Evolutionary conservation across 768 basidiomycete genomes (phyloP), one percentile per base, ranked within the genome.

Genomic region (Mycena leptocephala): DNA sequence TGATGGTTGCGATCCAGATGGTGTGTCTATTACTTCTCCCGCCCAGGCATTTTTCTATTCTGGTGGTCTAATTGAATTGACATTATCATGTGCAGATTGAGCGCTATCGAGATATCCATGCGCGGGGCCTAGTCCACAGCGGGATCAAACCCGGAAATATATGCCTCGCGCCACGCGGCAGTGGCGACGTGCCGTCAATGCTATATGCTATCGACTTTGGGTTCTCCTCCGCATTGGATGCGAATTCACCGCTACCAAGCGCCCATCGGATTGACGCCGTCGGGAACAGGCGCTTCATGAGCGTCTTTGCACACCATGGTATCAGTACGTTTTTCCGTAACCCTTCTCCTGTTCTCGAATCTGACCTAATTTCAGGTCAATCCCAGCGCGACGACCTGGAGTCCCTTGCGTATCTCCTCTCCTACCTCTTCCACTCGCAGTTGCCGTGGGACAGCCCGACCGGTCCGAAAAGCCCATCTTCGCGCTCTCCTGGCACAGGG

Each of bases 381-480:
- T 84, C 83, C n/a, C 83, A 83, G 51, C 79, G 84, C 37, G 85
- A 86, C 75, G 84, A 86, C 64, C 77, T 87, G 22, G 86, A 87
- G 68, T 83, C 84, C 10, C 78, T 87, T 24, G 85, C 82, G 3
- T 86, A 84, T 70, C 80, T 86, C 18, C 80, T 86, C 10, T 83
- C 85, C 7, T 85, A 81, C 69, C 79, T 86, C 48, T 76, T 76
- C 39, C 83, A 84, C 53, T 84, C 81, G 4, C 59, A 66, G 13
- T 79, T 86, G 10, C 86, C 86, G 20, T 86, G 86, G 86, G 70
- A 78, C 68, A 68, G 56, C 46, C 68, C 66, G 32, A 26, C 16
- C 32, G 16, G 43, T 10, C 37, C 18, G 28, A 32, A 41, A 9
- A 24, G 37, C n/a, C 5, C 58, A 14, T 20, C 37, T 39, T 33